These are phyloP conservation scores for Hypoxylon sp. DNA, from an alignment of 2,329 filamentous ascomycete genomes.

Conservation along the genomic window DNA sequence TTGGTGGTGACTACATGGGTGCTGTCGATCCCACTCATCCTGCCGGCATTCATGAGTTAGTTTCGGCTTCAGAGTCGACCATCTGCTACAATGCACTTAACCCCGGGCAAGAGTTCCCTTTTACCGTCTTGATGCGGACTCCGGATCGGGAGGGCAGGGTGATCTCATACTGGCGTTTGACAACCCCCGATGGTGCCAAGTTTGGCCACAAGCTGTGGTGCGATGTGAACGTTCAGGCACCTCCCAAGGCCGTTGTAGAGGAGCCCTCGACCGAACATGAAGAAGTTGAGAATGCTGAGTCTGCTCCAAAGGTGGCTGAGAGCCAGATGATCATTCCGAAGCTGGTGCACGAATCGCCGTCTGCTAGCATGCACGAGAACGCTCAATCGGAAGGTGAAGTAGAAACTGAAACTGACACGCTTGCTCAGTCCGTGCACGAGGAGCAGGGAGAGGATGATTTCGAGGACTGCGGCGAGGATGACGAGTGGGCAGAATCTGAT, in stretches of 20 bases:
- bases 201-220: slow-evolving; percentile 98
- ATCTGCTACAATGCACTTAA: slow-evolving; percentile 77
- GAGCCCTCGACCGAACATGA: slow-evolving; percentile 34
- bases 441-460: slow-evolving; percentile 65
- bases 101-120: slow-evolving; percentile 81
- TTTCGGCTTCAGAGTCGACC: slow-evolving; percentile 86
- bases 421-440: slow-evolving; percentile 47
- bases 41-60: slow-evolving; percentile 81
- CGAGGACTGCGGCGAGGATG: slow-evolving; percentile 68
- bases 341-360: slow-evolving; percentile 92
- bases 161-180: slow-evolving; percentile 97
- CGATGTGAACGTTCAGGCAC: slow-evolving; percentile 79
- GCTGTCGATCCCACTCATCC: slow-evolving; percentile 85
- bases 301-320: slow-evolving; percentile 46
- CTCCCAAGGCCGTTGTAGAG: slow-evolving; percentile 72
- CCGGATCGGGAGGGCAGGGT: slow-evolving; percentile 81
- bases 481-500: slow-evolving; percentile 74
- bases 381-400: slow-evolving; percentile 70
- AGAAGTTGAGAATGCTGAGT: slow-evolving; percentile 39
- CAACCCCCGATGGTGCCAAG: slow-evolving; percentile 81
- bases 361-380: slow-evolving; percentile 82
- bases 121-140: slow-evolving; percentile 88
- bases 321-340: slow-evolving; percentile 97
- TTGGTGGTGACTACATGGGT: slow-evolving; percentile 97
- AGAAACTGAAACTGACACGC: slow-evolving; percentile 55